Percentiles rank a stretch among this genome's conserved stretches.
phyloP scores from a whole-genome alignment of 441 rosid species.

The Croton laevigatus region DNA sequence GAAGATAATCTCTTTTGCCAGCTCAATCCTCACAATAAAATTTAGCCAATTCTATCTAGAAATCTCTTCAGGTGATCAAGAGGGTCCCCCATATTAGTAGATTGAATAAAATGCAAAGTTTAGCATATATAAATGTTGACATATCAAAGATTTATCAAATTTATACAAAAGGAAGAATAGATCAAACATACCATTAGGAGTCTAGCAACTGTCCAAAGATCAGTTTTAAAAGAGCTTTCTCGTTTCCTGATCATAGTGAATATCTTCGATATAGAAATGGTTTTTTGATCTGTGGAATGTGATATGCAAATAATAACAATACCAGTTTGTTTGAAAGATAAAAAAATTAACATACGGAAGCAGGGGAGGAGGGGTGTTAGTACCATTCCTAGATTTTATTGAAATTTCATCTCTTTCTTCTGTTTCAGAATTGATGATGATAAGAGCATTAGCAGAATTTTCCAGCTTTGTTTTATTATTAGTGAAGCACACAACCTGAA shows the following conservation, averaged over 20 bases:
- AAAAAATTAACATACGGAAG: slow-evolving; percentile 15
- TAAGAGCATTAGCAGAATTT: slow-evolving; percentile 42
- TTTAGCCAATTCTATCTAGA: no score
- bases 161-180: slow-evolving; percentile 14
- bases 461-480: slow-evolving; percentile 34
- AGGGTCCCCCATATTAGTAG: no score
- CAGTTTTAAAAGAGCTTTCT: slow-evolving; percentile 58
- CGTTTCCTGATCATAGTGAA: slow-evolving; percentile 57
- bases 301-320: slow-evolving; percentile 17
- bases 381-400: slow-evolving; percentile 38
- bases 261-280: slow-evolving; percentile 47
- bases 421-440: slow-evolving; percentile 43
- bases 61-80: no score
- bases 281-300: slow-evolving; percentile 42
- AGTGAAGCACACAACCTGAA: slow-evolving; percentile 62
- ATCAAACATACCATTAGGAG: slow-evolving; percentile 47
- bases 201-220: slow-evolving; percentile 48
- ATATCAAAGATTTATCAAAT: background rate
- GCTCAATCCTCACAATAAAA: no score
- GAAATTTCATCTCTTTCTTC: slow-evolving; percentile 35
- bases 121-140: background rate
- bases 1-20: no score
- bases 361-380: background rate
- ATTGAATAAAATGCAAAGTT: background rate
- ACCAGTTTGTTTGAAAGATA: slow-evolving; percentile 21